Percentiles rank a stretch among this genome's conserved stretches.
phyloP scores from a whole-genome alignment of 495 filamentous ascomycete genomes.

The Penicillium longicatenatum region DNA sequence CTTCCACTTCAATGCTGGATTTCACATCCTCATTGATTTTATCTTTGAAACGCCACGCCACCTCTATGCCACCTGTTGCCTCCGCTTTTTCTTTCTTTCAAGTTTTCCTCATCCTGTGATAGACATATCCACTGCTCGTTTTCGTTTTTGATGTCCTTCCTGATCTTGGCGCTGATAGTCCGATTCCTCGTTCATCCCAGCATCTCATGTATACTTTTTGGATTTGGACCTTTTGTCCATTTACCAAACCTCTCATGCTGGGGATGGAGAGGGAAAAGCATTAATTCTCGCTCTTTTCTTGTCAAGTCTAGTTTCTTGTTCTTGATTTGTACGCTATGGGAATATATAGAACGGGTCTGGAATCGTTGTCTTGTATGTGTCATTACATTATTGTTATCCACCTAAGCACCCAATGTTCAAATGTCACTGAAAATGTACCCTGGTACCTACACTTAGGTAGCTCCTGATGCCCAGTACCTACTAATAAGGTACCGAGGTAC shows the following conservation, averaged over 20 bases:
- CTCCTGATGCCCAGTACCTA: no score
- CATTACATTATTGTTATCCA: not conserved
- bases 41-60: conserved; percentile 23
- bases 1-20: conserved; percentile 7
- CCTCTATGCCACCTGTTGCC: conserved; percentile 18
- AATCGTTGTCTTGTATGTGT: conserved; percentile 3
- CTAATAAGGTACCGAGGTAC: no score
- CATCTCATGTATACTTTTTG: conserved; percentile 15
- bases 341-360: conserved; percentile 10
- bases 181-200: conserved; percentile 10
- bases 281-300: conserved; percentile 23
- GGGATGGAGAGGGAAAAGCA: conserved; percentile 25
- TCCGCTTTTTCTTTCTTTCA: conserved; percentile 8
- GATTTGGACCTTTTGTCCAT: conserved; percentile 1
- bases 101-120: conserved; percentile 20
- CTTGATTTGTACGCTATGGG: conserved; percentile 9
- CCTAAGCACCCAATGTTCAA: not conserved
- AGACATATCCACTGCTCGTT: conserved; percentile 28
- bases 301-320: conserved; percentile 14
- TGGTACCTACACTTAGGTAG: no score
- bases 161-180: conserved; percentile 15
- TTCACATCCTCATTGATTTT: conserved; percentile 6
- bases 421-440: no score
- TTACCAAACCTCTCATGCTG: conserved; percentile 6
- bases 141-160: conserved; percentile 24